phyloP scores from a whole-genome alignment of 192 early-diverging fungal genomes.

The Gigaspora rosea region DNA sequence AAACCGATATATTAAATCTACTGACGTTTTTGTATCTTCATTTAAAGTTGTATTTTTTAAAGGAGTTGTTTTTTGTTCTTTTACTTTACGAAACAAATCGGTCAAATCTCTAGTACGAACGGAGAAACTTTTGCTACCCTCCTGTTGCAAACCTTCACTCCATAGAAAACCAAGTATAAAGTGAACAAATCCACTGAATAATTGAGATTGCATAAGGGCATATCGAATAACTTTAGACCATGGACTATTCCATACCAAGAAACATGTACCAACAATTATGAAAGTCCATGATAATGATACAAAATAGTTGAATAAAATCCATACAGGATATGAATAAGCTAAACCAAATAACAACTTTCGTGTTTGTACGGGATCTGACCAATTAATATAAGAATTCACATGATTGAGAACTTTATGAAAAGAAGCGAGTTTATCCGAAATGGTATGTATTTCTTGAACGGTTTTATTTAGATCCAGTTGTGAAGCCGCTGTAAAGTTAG shows the following conservation, averaged over 20 bases:
- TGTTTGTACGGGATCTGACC: conserved; percentile 41
- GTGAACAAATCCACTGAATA: conserved; percentile 35
- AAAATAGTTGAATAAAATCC: conserved; percentile 44
- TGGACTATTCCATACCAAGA: conserved; percentile 48
- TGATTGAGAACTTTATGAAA: conserved; percentile 38
- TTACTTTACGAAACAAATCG: conserved; percentile 41
- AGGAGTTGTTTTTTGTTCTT: conserved; percentile 37
- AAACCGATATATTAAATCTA: conserved; percentile 49
- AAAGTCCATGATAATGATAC: conserved; percentile 42
- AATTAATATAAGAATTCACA: conserved; percentile 38
- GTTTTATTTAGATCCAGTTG: conserved; percentile 44
- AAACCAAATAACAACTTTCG: conserved; percentile 29
- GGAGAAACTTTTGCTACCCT: conserved; percentile 14
- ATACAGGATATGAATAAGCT: conserved; percentile 38
- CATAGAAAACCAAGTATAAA: conserved; percentile 40
- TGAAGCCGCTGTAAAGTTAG: conserved; percentile 5
- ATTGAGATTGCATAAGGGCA: conserved; percentile 34
- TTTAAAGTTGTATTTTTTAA: conserved; percentile 21
- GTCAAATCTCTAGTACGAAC: conserved; percentile 34
- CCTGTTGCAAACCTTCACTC: conserved; percentile 7
- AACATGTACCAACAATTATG: conserved; percentile 37
- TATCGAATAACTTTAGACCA: conserved; percentile 46
- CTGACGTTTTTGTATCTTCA: conserved; percentile 36
- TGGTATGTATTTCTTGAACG: conserved; percentile 45
- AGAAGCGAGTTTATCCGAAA: conserved; percentile 43